A percentile compares a stretch with the other conserved stretches of the same genome.
phyloP scores from a whole-genome alignment of 768 basidiomycete species.

The Leccinum disarticulatum region DNA sequence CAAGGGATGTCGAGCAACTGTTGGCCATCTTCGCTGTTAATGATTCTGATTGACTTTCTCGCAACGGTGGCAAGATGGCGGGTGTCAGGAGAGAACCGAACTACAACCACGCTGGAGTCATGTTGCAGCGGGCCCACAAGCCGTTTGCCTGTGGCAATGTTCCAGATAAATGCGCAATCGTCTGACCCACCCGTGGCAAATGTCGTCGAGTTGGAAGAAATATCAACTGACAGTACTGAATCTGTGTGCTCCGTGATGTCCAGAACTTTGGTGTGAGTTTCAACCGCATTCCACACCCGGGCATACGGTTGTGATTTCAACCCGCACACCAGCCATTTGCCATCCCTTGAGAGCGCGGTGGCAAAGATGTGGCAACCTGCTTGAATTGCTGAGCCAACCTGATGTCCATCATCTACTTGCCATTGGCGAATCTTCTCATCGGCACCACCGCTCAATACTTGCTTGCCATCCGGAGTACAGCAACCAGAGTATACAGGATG shows the following conservation, averaged over 20 bases:
- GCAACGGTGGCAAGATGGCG: too few species aligned
- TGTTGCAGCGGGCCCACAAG: too few species aligned
- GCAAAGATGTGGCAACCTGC: not conserved
- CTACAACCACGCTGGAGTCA: too few species aligned
- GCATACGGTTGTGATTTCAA: not conserved
- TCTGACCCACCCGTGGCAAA: not conserved
- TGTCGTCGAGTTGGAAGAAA: not conserved
- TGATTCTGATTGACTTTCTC: too few species aligned
- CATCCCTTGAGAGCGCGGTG: not conserved
- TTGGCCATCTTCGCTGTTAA: too few species aligned
- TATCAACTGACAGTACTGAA: not conserved
- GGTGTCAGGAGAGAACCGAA: too few species aligned
- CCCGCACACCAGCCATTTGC: not conserved
- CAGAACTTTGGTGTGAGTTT: not conserved
- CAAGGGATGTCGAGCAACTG: too few species aligned
- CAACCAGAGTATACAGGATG: not conserved
- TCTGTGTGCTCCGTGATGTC: not conserved
- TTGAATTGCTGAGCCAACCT: not conserved
- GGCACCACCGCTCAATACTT: not conserved
- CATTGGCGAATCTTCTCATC: not conserved
- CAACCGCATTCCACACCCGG: not conserved
- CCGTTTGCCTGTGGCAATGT: not conserved
- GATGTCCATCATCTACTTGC: not conserved
- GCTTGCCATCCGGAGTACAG: not conserved
- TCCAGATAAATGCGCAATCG: not conserved